Percentiles rank a stretch among this genome's conserved stretches.
phyloP scores from a whole-genome alignment of 306 rosid genomes.

The Vigna radiata region DNA sequence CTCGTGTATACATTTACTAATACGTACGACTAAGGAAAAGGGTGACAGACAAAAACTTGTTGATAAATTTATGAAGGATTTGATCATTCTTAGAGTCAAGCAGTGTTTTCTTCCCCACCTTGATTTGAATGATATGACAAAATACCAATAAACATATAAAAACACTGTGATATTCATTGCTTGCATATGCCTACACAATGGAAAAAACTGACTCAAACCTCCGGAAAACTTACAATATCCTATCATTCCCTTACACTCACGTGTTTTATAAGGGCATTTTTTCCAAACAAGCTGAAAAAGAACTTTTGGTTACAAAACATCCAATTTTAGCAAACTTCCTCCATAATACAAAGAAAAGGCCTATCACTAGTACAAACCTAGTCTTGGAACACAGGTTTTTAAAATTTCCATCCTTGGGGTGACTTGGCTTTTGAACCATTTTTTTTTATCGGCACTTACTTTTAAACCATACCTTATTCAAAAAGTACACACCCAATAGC shows the following conservation, averaged over 20 bases:
- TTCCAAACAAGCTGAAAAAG: neutral
- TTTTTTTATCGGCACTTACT: neutral
- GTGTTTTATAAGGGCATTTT: conserved; percentile 23
- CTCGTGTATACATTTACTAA: neutral
- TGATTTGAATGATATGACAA: conserved; percentile 1
- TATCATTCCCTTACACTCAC: neutral
- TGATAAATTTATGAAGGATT: conserved; percentile 9
- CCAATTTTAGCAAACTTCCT: neutral
- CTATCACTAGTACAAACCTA: neutral
- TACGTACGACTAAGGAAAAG: neutral
- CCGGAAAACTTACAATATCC: neutral
- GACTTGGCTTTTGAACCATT: conserved; percentile 22
- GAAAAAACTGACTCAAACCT: neutral
- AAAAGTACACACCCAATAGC: conserved; percentile 23
- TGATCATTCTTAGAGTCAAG: neutral
- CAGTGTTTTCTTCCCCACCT: neutral
- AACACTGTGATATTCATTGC: conserved; percentile 21
- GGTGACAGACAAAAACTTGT: conserved; percentile 12
- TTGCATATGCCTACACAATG: neutral
- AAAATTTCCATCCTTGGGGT: conserved; percentile 10
- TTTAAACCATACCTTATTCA: neutral
- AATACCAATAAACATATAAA: conserved; percentile 20
- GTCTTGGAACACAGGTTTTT: conserved; percentile 2
- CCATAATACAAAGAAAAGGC: conserved; percentile 7
- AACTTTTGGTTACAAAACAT: neutral